A percentile compares a stretch with the other conserved stretches of the same genome.
Conservation (phyloP, 2,329 filamentous ascomycete genomes). For the Alternaria tenuissima region DNA sequence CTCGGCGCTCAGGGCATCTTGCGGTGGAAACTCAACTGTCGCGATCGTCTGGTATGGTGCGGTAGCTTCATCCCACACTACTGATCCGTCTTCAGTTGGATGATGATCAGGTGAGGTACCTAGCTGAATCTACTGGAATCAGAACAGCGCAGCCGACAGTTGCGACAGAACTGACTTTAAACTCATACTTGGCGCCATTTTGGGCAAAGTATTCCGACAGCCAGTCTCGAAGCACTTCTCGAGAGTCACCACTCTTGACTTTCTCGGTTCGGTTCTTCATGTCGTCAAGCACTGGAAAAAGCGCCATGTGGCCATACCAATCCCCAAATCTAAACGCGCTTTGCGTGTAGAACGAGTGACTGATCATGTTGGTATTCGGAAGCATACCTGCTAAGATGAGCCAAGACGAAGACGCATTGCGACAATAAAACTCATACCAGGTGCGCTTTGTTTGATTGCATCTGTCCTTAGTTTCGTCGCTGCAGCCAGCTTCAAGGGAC, state of each 20-base stretch:
- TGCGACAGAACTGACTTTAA: slow-evolving; percentile 23
- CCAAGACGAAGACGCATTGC: not conserved
- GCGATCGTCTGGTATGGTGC: slow-evolving; percentile 43
- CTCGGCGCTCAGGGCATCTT: slow-evolving; percentile 34
- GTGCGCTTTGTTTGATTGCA: slow-evolving; percentile 38
- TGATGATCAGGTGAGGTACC: slow-evolving; percentile 39
- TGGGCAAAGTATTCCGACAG: slow-evolving; percentile 30
- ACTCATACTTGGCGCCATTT: slow-evolving; percentile 39
- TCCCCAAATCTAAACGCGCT: slow-evolving; percentile 43
- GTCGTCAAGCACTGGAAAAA: slow-evolving; percentile 36
- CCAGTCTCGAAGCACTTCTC: slow-evolving; percentile 38
- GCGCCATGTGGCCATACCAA: slow-evolving; percentile 39
- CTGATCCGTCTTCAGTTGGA: slow-evolving; percentile 40
- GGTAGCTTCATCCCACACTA: slow-evolving; percentile 43
- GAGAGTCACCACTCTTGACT: slow-evolving; percentile 28
- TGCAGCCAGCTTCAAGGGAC: not conserved
- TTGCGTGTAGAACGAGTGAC: slow-evolving; percentile 42
- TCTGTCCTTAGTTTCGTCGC: slow-evolving; percentile 32
- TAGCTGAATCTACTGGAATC: slow-evolving; percentile 36
- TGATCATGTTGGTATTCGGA: slow-evolving; percentile 50
- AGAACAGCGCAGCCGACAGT: not conserved
- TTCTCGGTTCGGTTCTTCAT: slow-evolving; percentile 29
- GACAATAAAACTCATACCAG: slow-evolving; percentile 26
- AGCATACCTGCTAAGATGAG: slow-evolving; percentile 12
- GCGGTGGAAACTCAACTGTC: slow-evolving; percentile 34